Evolutionary conservation across 169 alveolate genomes (phyloP).

Genomic region (Plasmodium vinckei): DNA sequence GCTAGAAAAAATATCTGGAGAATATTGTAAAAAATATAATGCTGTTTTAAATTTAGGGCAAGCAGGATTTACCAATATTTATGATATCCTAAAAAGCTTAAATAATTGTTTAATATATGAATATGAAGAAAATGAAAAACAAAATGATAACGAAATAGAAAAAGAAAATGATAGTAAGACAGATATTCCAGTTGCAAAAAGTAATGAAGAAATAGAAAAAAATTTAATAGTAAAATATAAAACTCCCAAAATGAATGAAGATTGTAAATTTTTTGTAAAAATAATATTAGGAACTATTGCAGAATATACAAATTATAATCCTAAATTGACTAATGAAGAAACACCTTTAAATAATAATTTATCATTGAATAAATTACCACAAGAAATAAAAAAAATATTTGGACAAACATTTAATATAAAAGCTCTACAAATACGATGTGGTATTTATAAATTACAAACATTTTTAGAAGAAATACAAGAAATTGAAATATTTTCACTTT

Average conservation of each 20-base stretch:
- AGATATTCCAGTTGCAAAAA: neutral
- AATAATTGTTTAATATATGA: conserved; percentile 45
- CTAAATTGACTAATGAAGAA: conserved; percentile 42
- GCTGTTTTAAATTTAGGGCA: conserved; percentile 41
- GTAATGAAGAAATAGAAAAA: conserved; percentile 9
- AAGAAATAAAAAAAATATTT: conserved; percentile 56
- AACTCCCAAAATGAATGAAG: conserved; percentile 47
- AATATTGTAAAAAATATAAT: conserved; percentile 60
- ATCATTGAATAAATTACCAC: conserved; percentile 48
- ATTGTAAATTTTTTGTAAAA: conserved; percentile 26
- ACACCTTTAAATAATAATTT: conserved; percentile 36
- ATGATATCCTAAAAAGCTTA: conserved; percentile 33
- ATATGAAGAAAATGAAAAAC: conserved; percentile 1
- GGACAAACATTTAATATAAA: conserved; percentile 55
- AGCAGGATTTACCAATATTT: conserved; percentile 60
- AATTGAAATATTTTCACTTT: conserved; percentile 12
- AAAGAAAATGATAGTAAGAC: neutral
- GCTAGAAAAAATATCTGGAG: conserved; percentile 54
- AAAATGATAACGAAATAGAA: neutral
- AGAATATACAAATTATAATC: conserved; percentile 52
- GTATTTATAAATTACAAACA: conserved; percentile 46
- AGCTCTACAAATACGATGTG: conserved; percentile 50
- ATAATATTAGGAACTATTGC: conserved; percentile 48
- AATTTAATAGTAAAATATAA: conserved; percentile 51
- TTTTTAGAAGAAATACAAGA: conserved; percentile 64